phyloP scores from a whole-genome alignment of 2,329 filamentous ascomycete genomes.

The Sphaerostilbella broomeana region DNA sequence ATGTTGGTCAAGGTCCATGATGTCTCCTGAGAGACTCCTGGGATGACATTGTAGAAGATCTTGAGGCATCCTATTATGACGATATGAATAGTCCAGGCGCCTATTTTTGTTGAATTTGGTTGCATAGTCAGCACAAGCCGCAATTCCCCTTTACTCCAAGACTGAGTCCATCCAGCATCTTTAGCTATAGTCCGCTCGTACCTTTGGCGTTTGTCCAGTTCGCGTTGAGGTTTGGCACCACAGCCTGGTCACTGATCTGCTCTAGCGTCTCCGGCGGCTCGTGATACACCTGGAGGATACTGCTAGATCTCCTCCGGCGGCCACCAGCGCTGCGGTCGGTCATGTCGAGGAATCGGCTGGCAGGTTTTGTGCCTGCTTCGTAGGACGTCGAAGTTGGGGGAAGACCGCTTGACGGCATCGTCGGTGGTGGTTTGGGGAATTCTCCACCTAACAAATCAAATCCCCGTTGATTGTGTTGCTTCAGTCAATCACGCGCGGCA shows the following conservation, averaged over 20 bases:
- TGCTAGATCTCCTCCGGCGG: constrained; percentile 90
- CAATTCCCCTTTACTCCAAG: not conserved
- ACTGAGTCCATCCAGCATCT: no score
- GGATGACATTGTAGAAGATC: constrained; percentile 94
- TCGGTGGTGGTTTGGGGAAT: constrained; percentile 19
- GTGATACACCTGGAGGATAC: constrained; percentile 85
- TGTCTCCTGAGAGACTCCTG: constrained; percentile 92
- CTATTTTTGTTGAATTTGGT: no score
- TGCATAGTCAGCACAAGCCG: constrained; percentile 4
- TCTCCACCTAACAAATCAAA: constrained; percentile 6
- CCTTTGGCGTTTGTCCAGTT: constrained; percentile 99
- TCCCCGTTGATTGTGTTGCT: constrained; percentile 6
- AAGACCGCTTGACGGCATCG: constrained; percentile 87
- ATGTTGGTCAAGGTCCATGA: constrained; percentile 99
- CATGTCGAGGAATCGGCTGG: constrained; percentile 56
- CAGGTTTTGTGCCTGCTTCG: constrained; percentile 70
- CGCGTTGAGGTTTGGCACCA: constrained; percentile 90
- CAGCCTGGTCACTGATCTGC: constrained; percentile 94
- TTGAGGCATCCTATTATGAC: constrained; percentile 88
- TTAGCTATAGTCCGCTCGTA: no score
- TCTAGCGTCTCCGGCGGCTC: constrained; percentile 95
- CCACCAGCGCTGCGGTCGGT: constrained; percentile 56
- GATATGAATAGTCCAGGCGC: constrained; percentile 96
- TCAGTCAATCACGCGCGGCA: constrained; percentile 9
- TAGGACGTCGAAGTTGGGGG: constrained; percentile 78